Conservation (phyloP, 2,329 filamentous ascomycete genomes). For the Fusarium sp. region DNA sequence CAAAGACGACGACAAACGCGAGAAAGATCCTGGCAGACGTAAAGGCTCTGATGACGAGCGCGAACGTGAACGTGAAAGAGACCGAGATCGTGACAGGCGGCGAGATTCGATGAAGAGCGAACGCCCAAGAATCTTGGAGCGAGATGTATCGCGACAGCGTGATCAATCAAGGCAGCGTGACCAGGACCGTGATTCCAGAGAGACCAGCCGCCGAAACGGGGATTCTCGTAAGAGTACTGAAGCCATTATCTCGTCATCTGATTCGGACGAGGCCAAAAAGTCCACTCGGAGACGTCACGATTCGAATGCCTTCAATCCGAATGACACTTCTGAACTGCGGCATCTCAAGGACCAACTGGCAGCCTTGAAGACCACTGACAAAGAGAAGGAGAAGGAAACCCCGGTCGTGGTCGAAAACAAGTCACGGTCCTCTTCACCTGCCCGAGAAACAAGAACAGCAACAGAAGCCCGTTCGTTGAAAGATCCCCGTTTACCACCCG, state of each 20-base stretch:
- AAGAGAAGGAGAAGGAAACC: constrained; percentile 41
- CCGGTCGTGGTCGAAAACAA: constrained; percentile 40
- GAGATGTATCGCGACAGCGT: constrained; percentile 33
- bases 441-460: constrained; percentile 19
- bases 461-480: constrained; percentile 30
- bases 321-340: constrained; percentile 62
- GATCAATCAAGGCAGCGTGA: constrained; percentile 42
- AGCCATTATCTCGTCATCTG: constrained; percentile 50
- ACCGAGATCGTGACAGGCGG: constrained; percentile 34
- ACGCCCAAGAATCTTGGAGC: constrained; percentile 26
- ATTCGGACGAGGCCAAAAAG: constrained; percentile 57
- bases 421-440: constrained; percentile 40
- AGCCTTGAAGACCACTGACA: constrained; percentile 51
- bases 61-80: constrained; percentile 37
- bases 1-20: constrained; percentile 56
- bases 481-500: constrained; percentile 22
- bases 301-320: constrained; percentile 63
- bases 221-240: constrained; percentile 55
- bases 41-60: constrained; percentile 50
- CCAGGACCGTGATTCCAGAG: constrained; percentile 38
- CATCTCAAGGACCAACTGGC: constrained; percentile 64
- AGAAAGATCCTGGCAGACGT: constrained; percentile 46
- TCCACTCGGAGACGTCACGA: constrained; percentile 53
- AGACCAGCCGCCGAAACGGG: constrained; percentile 53
- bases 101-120: constrained; percentile 38